Evolutionary conservation across 140 eudicot genomes (phyloP), one percentile per base, ranked within the genome.

Genomic region (Anethum foeniculum): DNA sequence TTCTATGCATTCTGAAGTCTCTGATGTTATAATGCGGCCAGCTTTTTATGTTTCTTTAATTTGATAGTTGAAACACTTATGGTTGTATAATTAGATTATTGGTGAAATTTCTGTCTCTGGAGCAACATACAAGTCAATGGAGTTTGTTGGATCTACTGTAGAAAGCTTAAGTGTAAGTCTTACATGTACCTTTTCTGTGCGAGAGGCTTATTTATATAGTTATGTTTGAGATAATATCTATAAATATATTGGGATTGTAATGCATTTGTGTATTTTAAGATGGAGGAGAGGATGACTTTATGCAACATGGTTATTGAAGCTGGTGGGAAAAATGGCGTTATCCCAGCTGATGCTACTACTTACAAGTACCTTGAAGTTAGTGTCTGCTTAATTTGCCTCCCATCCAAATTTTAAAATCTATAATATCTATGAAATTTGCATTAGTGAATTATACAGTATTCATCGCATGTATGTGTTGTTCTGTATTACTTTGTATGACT

Each of bases 241-340:
- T 67, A 28, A 28, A 0, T 65, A 27, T 74, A n/a, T 51, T 32
- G 49, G 46, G 27, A 28, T 64, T 65, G 25, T 78, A 34, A 32
- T 49, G 46, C 25, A 23, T 81, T 25, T 77, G 39, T 34, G 83
- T 12, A 77, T 54, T 49, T 21, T 79, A 80, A 96, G 99, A 96
- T 96, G 99, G 99, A 96, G 87, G 99, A 96, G 79, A 91, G 99
- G 85, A 96, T 96, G 99, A 96, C 99, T 74, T 88, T 96, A 81
- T 96, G 99, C 97, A 96, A 87, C 89, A 96, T 96, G 99, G 99
- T 90, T 76, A 84, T 93, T 82, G 99, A 96, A 87, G 99, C 99
- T 87, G 99, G 99, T 1, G 99, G 99, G 32, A 96, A 96, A 85
- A 96, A 96, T 71, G 99, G 99, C 19, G 88, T 96, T 56, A 92